Base-by-base conservation (phyloP, 441 rosid genomes). In the Pelargonium fulgidum region DNA sequence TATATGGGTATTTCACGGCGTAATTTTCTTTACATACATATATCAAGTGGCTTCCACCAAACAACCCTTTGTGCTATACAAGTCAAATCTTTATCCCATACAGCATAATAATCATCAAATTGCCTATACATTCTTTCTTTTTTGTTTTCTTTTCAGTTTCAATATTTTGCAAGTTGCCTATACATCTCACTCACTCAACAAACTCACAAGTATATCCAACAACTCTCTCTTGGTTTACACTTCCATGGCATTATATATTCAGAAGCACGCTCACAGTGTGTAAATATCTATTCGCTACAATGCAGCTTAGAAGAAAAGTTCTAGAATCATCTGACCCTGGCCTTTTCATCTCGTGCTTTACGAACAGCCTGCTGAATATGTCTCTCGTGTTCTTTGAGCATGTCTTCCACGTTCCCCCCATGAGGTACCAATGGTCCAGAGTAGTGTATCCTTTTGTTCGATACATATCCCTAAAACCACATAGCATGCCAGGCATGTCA, bases 351-450 rank as follows among this genome's bases (percentile, higher is more conserved):
- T 11, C 93, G 83, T 0, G 96, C 86, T 80, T 88, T 87, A 4
- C 96, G 88, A 45, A 94, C 94, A 56, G 97, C 99, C 14, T 89
- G 90, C 76, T 90, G 99, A 77, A 94, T 90, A 77, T 87, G 96
- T 75, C 91, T 90, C 79, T 92, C 99, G 63, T 94, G 99, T 64
- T 90, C 99, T 79, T 77, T 89, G 1, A 94, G 83, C 70, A 90
- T 75, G 39, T 92, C 97, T 4, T 94, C 97, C 5, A 90, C 84
- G 85, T 91, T 91, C 66, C 92, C 96, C 26, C 97, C 97, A 0
- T 91, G 88, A 72, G 97, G 90, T 85, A 91, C 83, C 82, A 94
- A 70, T 9, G 99, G 99, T 74, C 99, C 99, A 0, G 99, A 92
- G 76, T 73, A 91, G 36, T 91, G 89, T 62, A 92, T 87, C 78